Evolutionary conservation across 208 protist genomes (phyloP), one percentile per base, ranked within the genome.

Genomic region (Leishmania braziliensis): DNA sequence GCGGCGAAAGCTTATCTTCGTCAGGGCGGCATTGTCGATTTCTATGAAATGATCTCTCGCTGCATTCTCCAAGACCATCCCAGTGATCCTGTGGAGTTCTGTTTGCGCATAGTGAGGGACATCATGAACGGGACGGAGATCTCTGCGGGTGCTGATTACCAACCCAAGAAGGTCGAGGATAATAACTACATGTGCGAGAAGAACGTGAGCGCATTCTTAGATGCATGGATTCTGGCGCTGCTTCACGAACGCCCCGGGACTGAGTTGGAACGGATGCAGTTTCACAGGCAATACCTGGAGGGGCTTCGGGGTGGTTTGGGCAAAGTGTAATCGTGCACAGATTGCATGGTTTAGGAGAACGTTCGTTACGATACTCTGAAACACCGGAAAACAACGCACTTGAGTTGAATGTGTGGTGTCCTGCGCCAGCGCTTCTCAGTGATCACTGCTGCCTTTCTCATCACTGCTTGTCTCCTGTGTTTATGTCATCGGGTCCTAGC

Each of bases 31-130:
- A 90, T 88, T 2, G 92, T 97, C 9, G 95, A 97, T 80, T 98
- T 98, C 72, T 98, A 96, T 77, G 95, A 98, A 84, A 77, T 93
- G 77, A 89, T 98, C n/a, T 85, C 93, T 16, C 92, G 94, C 65
- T 85, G 78, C 72, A 89, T 98, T 68, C 85, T 98, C 33, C 78
- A 84, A 39, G 83, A 90, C 3, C 90, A 96, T 81, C 95, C 95
- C 12, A 82, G 78, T 12, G 86, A 96, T 78, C 56, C 91, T 29
- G 83, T 82, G 20, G 46, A 62, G 16, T 96, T 92, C 76, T 89
- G 79, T 56, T 82, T 97, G 46, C 77, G 89, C 16, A 68, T 97
- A 8, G 94, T 98, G 62, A 84, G 89, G 60, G 83, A 86, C 29
- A 94, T 95, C 69, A 80, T 90, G 5, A 86, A 90, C 43, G 91